These are phyloP conservation scores for Biscutella auriculata DNA, from an alignment of 441 rosid genomes.

Conservation along the genomic window DNA sequence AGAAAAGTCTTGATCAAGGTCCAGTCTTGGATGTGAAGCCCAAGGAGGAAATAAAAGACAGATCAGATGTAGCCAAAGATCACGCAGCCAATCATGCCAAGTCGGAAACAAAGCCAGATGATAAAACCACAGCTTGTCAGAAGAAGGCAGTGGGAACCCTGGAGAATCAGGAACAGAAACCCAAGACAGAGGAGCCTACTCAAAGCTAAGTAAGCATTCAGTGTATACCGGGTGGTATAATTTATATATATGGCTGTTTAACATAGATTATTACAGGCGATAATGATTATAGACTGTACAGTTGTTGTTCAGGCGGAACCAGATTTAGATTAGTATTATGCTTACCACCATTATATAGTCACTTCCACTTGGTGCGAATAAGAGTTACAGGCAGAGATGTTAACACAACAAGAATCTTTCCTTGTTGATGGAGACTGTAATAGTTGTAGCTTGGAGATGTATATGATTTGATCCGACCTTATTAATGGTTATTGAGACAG, in stretches of 20 bases:
- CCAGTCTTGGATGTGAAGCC: constrained; percentile 18
- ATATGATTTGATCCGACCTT: constrained; percentile 19
- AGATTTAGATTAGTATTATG: constrained; percentile 20
- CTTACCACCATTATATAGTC: constrained; percentile 11
- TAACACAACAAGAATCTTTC: constrained; percentile 12
- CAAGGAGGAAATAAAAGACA: constrained; percentile 19
- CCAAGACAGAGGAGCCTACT: constrained; percentile 39
- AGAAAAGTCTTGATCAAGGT: constrained; percentile 6
- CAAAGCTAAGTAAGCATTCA: constrained; percentile 30
- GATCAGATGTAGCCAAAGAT: constrained; percentile 6
- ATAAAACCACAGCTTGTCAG: constrained; percentile 12
- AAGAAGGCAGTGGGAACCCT: constrained; percentile 23
- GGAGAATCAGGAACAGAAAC: constrained; percentile 29
- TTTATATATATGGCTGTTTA: constrained; percentile 17
- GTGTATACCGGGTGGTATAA: neutral
- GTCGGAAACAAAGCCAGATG: constrained; percentile 12
- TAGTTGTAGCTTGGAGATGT: constrained; percentile 21
- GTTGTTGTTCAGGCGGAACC: constrained; percentile 20
- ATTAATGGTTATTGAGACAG: constrained; percentile 17
- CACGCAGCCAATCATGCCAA: constrained; percentile 8
- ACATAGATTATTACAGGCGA: constrained; percentile 23
- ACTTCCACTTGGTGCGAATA: constrained; percentile 17
- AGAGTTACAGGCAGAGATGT: constrained; percentile 12
- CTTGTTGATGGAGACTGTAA: constrained; percentile 15
- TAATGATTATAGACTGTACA: constrained; percentile 24